These are phyloP conservation scores for Leptographium wingfieldii DNA, from an alignment of 2,329 filamentous ascomycete species.

Conservation along the genomic window DNA sequence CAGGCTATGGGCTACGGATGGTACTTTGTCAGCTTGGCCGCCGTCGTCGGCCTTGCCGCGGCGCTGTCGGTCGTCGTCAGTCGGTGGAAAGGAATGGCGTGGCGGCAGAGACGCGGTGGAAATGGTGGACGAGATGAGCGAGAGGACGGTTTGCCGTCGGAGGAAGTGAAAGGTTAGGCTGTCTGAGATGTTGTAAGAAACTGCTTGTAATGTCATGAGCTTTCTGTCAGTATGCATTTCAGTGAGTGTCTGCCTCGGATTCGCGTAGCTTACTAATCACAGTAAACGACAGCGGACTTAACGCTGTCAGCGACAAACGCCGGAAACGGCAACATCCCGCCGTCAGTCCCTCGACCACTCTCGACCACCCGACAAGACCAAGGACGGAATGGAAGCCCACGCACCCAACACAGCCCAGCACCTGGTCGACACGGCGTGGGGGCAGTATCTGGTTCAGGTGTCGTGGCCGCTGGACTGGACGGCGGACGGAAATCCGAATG, in stretches of 20 bases:
- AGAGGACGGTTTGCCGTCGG: too few relatives aligned
- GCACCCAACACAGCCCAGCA: conserved; percentile 6
- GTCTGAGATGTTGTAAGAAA: too few relatives aligned
- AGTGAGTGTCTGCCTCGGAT: too few relatives aligned
- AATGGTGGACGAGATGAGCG: background rate
- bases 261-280: too few relatives aligned
- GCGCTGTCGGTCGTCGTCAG: background rate
- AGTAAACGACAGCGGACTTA: too few relatives aligned
- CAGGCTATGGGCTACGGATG: background rate
- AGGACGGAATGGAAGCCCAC: background rate
- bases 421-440: conserved; percentile 4
- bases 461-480: conserved; percentile 9
- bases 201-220: too few relatives aligned
- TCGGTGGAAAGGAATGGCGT: background rate
- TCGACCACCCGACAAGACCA: background rate
- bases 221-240: too few relatives aligned
- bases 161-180: too few relatives aligned
- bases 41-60: background rate
- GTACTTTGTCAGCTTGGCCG: background rate
- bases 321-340: too few relatives aligned
- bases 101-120: background rate
- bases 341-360: too few relatives aligned
- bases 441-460: conserved; percentile 2
- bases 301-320: too few relatives aligned
- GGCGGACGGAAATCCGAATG: background rate